Evolutionary conservation across 805 yeast species (phyloP).

Genomic region (Torulaspora delbrueckii): DNA sequence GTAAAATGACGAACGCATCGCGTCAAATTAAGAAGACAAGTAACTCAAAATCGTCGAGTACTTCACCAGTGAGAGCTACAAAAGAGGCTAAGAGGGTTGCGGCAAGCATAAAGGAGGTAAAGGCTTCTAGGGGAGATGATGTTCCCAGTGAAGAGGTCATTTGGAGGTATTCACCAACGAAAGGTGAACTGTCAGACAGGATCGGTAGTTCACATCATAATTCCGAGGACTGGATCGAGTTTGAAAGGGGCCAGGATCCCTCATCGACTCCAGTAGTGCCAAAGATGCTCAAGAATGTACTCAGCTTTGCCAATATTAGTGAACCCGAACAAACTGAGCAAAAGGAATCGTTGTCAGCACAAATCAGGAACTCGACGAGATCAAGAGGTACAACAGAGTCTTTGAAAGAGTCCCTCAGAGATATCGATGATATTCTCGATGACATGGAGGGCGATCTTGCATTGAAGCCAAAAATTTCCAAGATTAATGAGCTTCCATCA

Average conservation of each 20-base stretch:
- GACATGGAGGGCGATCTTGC: slow-evolving; percentile 26
- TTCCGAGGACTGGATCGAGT: slow-evolving; percentile 15
- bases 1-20: slow-evolving; percentile 4
- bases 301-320: slow-evolving; percentile 26
- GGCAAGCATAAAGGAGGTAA: neutral
- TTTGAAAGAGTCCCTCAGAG: slow-evolving; percentile 19
- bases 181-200: slow-evolving; percentile 15
- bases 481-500: slow-evolving; percentile 25
- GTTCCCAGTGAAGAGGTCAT: slow-evolving; percentile 29
- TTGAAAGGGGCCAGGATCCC: slow-evolving; percentile 17
- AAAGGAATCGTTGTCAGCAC: slow-evolving; percentile 7
- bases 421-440: slow-evolving; percentile 31
- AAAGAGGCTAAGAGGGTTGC: neutral
- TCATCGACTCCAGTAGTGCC: slow-evolving; percentile 33
- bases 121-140: slow-evolving; percentile 2
- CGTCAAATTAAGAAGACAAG: slow-evolving; percentile 3
- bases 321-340: slow-evolving; percentile 9
- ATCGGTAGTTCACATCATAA: slow-evolving; percentile 16
- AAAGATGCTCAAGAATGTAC: slow-evolving; percentile 23
- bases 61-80: neutral
- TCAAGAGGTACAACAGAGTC: slow-evolving; percentile 6
- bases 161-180: slow-evolving; percentile 31
- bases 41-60: slow-evolving; percentile 3
- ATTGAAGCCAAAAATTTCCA: slow-evolving; percentile 8
- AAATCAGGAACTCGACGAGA: slow-evolving; percentile 8